Percentiles rank a stretch among this genome's conserved stretches.
Evolutionary conservation across 1,139 yeast genomes (phyloP).

Genomic region (Pichia sp.): DNA sequence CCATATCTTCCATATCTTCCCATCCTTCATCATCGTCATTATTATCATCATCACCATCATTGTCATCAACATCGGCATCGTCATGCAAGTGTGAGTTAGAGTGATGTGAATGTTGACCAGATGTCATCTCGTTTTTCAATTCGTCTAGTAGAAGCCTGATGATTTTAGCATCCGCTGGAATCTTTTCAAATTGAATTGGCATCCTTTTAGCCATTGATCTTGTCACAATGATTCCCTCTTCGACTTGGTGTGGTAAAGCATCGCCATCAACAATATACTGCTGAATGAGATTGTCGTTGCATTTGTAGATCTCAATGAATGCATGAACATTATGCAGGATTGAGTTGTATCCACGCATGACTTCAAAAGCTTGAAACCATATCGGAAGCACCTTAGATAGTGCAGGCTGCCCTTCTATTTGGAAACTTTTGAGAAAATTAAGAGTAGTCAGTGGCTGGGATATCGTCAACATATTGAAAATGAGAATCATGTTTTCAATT

Average conservation of each 20-base stretch:
- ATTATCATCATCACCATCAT: constrained; percentile 39
- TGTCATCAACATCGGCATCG: constrained; percentile 20
- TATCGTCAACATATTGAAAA: constrained; percentile 66
- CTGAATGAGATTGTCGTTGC: constrained; percentile 48
- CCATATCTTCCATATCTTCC: constrained; percentile 73
- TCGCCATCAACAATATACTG: constrained; percentile 68
- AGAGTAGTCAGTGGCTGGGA: constrained; percentile 56
- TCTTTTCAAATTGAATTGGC: constrained; percentile 56
- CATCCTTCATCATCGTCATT: constrained; percentile 55
- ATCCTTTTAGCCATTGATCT: constrained; percentile 73
- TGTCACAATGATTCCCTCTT: constrained; percentile 59
- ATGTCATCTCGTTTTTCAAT: constrained; percentile 49
- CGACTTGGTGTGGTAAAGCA: constrained; percentile 47
- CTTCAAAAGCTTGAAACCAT: constrained; percentile 81
- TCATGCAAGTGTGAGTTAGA: constrained; percentile 26
- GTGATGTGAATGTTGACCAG: constrained; percentile 29
- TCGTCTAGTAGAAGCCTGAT: constrained; percentile 66
- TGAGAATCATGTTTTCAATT: constrained; percentile 67
- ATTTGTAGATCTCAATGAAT: constrained; percentile 53
- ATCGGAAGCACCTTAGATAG: constrained; percentile 50
- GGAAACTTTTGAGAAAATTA: constrained; percentile 45
- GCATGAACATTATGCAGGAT: constrained; percentile 70
- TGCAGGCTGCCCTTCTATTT: constrained; percentile 33
- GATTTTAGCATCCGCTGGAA: constrained; percentile 67
- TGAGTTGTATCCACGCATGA: constrained; percentile 69